Base-by-base conservation (phyloP, 768 basidiomycete genomes). In the Asterophora lycoperdoides region DNA sequence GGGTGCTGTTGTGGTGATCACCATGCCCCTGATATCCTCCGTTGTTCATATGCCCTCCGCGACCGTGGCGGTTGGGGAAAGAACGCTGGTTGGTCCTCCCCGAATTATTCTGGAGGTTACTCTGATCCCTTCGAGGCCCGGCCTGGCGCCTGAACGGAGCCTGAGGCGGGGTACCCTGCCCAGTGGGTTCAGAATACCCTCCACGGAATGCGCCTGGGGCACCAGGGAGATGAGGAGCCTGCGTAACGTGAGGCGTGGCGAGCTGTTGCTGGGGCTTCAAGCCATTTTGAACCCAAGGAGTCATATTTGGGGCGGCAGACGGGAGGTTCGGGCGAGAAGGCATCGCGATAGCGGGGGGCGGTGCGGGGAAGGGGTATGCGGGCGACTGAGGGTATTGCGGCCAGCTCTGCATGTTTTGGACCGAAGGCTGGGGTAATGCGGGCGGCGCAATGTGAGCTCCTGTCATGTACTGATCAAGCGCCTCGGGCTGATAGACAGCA, bases 401-500 rank as follows among this genome's bases (percentile, higher is more conserved):
- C 70, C 69, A 71, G 30, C 61, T 46, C 11, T 62, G 56, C 36
- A 68, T 46, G 44, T 60, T 57, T 52, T 62, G 66, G 35, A 60
- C 53, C 45, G 65, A 64, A 37, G 52, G 48, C 45, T 56, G 55
- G 35, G 66, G 49, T 9, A 59, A 46, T 9, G 55, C 34, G 11
- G 53, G 35, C 11, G 68, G 52, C 9, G 57, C 53, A 11, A 45
- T 48, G 20, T 70, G 71, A 49, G 64, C 66, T 41, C 70, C 67
- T 18, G 81, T 61, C 79, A 87, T 81, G 56, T 87, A 87, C 45
- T 80, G 78, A 53, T 84, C 78, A 20, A 87, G 72, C 1, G 80
- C 84, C 39, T 88, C 86, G 3, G 80, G 80, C 19, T 76, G 77
- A 60, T 89, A 88, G 28, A 86, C 75, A 18, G 86, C 77, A 35